phyloP scores from a whole-genome alignment of 2,329 filamentous ascomycete genomes.

The Fusarium paranaense region DNA sequence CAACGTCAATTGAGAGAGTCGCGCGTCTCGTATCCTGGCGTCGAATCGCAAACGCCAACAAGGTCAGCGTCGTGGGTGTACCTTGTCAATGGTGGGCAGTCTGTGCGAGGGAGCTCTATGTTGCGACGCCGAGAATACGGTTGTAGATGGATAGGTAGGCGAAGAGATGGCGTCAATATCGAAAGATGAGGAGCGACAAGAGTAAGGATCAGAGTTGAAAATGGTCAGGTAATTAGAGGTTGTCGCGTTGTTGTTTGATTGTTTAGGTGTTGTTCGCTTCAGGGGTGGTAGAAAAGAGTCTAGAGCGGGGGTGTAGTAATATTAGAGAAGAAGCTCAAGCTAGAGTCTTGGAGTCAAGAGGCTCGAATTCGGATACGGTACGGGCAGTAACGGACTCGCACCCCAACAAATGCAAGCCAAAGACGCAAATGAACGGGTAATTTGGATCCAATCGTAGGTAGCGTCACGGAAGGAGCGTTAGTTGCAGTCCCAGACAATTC shows the following conservation, averaged over 20 bases:
- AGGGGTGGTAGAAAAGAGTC: constrained; percentile 35
- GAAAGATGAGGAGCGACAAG: neutral
- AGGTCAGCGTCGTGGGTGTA: constrained; percentile 21
- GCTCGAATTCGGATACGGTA: constrained; percentile 7
- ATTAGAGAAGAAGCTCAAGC: constrained; percentile 7
- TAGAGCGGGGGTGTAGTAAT: constrained; percentile 38
- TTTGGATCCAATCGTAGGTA: constrained; percentile 9
- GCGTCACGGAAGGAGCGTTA: constrained; percentile 21
- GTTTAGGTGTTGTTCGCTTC: constrained; percentile 19
- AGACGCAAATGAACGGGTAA: constrained; percentile 25
- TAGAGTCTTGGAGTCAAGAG: constrained; percentile 4
- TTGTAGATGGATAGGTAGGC: neutral
- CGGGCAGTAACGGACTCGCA: constrained; percentile 15
- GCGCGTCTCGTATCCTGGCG: constrained; percentile 23
- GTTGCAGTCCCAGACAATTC: constrained; percentile 6
- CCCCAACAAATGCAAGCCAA: constrained; percentile 31
- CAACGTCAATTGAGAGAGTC: constrained; percentile 13
- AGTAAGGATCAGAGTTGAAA: constrained; percentile 18
- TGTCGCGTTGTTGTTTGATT: constrained; percentile 17
- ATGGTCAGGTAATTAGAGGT: constrained; percentile 35
- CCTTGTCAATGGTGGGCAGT: constrained; percentile 26
- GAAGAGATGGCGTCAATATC: constrained; percentile 10
- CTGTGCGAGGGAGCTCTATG: constrained; percentile 8
- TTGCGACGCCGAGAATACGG: neutral
- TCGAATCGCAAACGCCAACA: constrained; percentile 18